Conservation (phyloP, 1,284 basidiomycete species). For the Leccinum colubrinum region DNA sequence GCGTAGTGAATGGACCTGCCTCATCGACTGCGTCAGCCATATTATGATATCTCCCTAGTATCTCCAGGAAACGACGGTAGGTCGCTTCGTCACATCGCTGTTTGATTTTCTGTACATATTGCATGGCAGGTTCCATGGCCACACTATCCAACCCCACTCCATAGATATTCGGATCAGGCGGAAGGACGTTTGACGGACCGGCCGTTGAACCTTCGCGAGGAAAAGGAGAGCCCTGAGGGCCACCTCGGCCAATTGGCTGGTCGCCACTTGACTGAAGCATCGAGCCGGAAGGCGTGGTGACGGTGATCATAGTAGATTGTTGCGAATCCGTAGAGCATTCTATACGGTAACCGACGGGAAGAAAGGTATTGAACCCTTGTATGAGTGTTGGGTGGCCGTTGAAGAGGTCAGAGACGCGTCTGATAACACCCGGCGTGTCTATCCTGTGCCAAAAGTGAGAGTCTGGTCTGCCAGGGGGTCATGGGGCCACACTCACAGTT, state of each 20-base stretch:
- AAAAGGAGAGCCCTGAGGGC: constrained; percentile 9
- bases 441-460: constrained; percentile 57
- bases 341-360: constrained; percentile 93
- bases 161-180: constrained; percentile 25
- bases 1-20: constrained; percentile 44
- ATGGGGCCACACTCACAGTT: constrained; percentile 56
- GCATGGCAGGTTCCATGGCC: constrained; percentile 74
- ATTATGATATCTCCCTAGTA: constrained; percentile 69
- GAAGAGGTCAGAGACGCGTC: constrained; percentile 92
- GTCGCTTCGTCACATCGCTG: constrained; percentile 92
- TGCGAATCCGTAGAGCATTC: constrained; percentile 66
- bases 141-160: constrained; percentile 35
- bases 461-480: not conserved
- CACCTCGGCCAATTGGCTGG: constrained; percentile 27
- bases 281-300: constrained; percentile 77
- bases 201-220: constrained; percentile 13
- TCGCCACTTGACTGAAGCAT: constrained; percentile 47
- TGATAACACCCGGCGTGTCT: constrained; percentile 96
- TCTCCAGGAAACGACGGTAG: constrained; percentile 93
- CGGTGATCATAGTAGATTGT: constrained; percentile 72
- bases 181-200: constrained; percentile 11
- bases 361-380: constrained; percentile 97
- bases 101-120: constrained; percentile 98
- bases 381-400: constrained; percentile 90
- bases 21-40: constrained; percentile 64